Conservation (phyloP, 2,329 filamentous ascomycete species). For the Fusarium gaditjirri region DNA sequence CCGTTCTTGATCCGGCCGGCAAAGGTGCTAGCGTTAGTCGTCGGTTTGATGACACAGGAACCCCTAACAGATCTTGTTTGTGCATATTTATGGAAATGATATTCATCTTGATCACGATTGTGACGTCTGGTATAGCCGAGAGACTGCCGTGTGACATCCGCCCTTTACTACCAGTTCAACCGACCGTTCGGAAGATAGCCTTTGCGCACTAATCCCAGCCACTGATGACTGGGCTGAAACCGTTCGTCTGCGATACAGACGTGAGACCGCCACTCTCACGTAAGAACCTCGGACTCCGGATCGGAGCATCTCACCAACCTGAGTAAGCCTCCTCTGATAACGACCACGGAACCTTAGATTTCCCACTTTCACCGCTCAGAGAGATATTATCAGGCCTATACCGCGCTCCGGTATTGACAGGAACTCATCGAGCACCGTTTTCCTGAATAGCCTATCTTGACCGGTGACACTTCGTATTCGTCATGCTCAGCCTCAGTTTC, state of each 20-base stretch:
- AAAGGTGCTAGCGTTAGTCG: fast-evolving
- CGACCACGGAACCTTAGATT: not conserved
- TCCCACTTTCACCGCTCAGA: not conserved
- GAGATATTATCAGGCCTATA: not conserved
- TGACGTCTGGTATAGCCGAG: not conserved
- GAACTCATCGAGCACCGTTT: no score
- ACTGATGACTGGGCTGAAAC: not conserved
- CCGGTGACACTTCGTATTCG: not conserved
- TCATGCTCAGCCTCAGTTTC: not conserved
- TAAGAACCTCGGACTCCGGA: not conserved
- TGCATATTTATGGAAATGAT: not conserved
- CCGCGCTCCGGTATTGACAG: not conserved
- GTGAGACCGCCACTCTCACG: not conserved
- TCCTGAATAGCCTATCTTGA: not conserved
- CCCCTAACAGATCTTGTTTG: not conserved
- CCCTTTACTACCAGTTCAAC: fast-evolving
- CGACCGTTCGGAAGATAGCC: not conserved
- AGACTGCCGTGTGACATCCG: not conserved
- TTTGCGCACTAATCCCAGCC: not conserved
- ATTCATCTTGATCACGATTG: not conserved
- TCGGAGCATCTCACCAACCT: not conserved
- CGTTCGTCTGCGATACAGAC: no score
- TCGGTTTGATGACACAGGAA: fast-evolving
- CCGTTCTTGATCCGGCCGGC: not conserved
- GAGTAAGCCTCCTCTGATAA: not conserved